Base-by-base conservation (phyloP, 176 grass and related monocot genomes). In the Oropetium thomaeum region DNA sequence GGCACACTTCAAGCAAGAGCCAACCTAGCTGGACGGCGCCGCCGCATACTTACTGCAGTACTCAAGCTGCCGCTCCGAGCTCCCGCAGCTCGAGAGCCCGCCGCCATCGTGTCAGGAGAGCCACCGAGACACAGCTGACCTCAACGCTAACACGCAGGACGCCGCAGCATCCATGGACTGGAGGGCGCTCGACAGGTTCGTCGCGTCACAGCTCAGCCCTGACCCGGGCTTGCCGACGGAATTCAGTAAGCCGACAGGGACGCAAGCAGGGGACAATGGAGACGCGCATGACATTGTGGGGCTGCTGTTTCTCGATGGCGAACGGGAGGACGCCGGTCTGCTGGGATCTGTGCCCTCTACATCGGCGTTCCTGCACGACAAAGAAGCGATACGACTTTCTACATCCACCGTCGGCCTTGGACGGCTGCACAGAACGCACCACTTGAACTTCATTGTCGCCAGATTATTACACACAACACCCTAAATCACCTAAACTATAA, bases 131-230 rank as follows among this genome's bases (percentile, higher is more conserved):
- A 31, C 60, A 54, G 49, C 22, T 6, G 71, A 41, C 27, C 20
- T 29, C 26, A 27, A 30, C 5, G 27, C 49, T 11, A 42, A 19
- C 7, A 55, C 38, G 59, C 15, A 1, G 27, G 47, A 31, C n/a
- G 45, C 19, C 51, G 15, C 42, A 20, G n/a, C 48, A 47, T 26
- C 76, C 48, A 85, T 81, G 67, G 82, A 88, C 71, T 92, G 89
- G 89, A 92, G 74, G 45, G 69, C 81, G 23, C 61, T 92, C 17
- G 89, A 88, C 44, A 85, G 63, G 68, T 88, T 92, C 71, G 89
- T 92, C 19, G 89, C 85, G 54, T 88, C 82, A n/a, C 89, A 92
- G 78, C 71, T 92, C 45, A 85, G 53, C 73, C 67, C 85, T 23
- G 71, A 8, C 20, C 64, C 4, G 30, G 76, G 39, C n/a, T n/a